These are phyloP conservation scores for Seiridium cupressi DNA, from an alignment of 2,329 filamentous ascomycete genomes.

Conservation along the genomic window DNA sequence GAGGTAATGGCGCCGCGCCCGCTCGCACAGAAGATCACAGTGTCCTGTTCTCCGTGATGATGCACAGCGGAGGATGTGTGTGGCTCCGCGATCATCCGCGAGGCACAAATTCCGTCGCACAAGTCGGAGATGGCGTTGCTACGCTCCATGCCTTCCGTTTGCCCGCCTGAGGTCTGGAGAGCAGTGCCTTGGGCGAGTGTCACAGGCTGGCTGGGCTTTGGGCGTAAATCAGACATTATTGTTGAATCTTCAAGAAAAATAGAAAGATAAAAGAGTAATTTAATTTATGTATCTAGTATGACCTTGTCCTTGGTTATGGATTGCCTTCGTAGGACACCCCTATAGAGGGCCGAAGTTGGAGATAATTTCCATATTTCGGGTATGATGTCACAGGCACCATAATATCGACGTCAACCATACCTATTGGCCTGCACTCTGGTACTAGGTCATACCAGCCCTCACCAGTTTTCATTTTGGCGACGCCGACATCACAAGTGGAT, in stretches of 20 bases:
- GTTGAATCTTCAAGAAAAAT: background rate
- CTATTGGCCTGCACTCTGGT: no score
- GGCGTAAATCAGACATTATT: conserved; percentile 13
- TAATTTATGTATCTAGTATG: no score
- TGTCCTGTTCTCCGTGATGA: conserved; percentile 53
- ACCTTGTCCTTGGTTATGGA: no score
- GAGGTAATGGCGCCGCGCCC: conserved; percentile 49
- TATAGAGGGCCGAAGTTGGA: background rate
- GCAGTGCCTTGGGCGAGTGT: conserved; percentile 30
- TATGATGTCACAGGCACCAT: conserved; percentile 1
- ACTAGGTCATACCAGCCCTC: no score
- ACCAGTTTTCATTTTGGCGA: no score
- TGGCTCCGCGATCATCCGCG: conserved; percentile 28
- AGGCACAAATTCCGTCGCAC: conserved; percentile 46
- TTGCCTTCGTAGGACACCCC: no score
- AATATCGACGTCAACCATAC: background rate
- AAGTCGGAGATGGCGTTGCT: conserved; percentile 44
- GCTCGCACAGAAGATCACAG: conserved; percentile 48
- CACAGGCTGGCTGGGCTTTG: conserved; percentile 27
- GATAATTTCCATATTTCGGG: background rate
- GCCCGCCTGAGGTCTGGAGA: conserved; percentile 38
- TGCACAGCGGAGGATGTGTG: conserved; percentile 47
- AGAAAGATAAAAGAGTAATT: no score
- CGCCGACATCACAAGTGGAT: no score
- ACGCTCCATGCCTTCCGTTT: conserved; percentile 52